Conservation (phyloP, 23 red algal genomes). For the Pyropia haitanensis region DNA sequence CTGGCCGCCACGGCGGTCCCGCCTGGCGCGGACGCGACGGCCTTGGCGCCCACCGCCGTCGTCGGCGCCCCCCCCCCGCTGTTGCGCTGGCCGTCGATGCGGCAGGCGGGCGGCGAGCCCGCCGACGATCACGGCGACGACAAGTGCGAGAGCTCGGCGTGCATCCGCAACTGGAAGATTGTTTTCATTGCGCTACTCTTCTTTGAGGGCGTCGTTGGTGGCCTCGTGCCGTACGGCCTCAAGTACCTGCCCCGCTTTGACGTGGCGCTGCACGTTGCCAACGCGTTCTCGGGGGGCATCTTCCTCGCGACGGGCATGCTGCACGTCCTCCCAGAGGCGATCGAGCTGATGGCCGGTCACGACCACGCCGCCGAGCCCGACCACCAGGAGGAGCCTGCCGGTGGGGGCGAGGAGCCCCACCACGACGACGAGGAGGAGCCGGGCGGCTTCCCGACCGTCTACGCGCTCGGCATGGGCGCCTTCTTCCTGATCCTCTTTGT, state of each 20-base stretch:
- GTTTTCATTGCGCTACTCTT: conserved; percentile 25
- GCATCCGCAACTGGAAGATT: conserved; percentile 22
- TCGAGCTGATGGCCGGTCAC: conserved; percentile 6
- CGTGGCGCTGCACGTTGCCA: conserved; percentile 3
- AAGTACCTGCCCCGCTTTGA: conserved; percentile 2
- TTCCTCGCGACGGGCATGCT: conserved; percentile 31
- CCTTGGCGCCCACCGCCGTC: too few species aligned
- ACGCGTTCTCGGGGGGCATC: conserved; percentile 33
- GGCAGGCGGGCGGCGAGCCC: too few species aligned
- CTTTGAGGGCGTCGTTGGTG: conserved; percentile 17
- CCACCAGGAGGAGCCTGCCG: conserved; percentile 1
- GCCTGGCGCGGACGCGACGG: too few species aligned
- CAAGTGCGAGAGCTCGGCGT: neutral
- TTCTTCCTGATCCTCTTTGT: too few species aligned
- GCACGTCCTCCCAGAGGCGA: conserved; percentile 40
- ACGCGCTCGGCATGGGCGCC: too few species aligned
- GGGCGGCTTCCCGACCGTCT: too few species aligned
- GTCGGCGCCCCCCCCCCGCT: too few species aligned
- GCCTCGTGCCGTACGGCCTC: conserved; percentile 18
- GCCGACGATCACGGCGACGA: too few species aligned
- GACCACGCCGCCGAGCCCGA: neutral
- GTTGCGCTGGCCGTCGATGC: too few species aligned
- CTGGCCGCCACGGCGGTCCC: too few species aligned
- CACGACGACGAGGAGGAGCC: neutral
- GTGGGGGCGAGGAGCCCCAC: neutral